Percentiles rank a stretch among this genome's conserved stretches.
Conservation (phyloP, 108 stramenopile species). For the Cyclotella cryptica region DNA sequence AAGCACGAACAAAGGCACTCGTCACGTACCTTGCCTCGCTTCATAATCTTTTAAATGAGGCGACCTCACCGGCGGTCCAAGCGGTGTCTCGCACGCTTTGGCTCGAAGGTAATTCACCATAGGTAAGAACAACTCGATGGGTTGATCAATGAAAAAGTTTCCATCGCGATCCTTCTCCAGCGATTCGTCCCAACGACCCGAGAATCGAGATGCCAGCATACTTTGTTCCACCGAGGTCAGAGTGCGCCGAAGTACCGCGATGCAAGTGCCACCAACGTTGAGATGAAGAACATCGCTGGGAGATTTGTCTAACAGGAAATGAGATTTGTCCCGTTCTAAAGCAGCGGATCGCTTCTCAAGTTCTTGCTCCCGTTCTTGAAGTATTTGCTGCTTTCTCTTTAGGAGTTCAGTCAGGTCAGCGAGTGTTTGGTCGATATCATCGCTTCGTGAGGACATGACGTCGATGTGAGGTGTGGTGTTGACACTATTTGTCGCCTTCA, state of each 20-base stretch:
- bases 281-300: conserved; percentile 52
- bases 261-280: conserved; percentile 54
- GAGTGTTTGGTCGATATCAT: conserved; percentile 33
- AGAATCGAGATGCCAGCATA: conserved; percentile 64
- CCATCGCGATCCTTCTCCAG: conserved; percentile 59
- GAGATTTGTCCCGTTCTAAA: conserved; percentile 16
- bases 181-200: conserved; percentile 61
- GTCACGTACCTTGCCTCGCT: neutral
- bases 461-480: no score
- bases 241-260: conserved; percentile 57
- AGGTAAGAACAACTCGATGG: conserved; percentile 44
- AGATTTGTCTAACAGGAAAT: conserved; percentile 24
- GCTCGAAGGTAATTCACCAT: conserved; percentile 55
- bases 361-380: conserved; percentile 27
- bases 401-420: conserved; percentile 27
- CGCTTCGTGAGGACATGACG: conserved; percentile 1
- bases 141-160: conserved; percentile 66
- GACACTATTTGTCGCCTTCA: no score
- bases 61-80: conserved; percentile 31
- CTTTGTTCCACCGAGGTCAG: conserved; percentile 51
- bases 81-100: conserved; percentile 27
- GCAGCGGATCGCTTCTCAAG: conserved; percentile 7
- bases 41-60: conserved; percentile 28
- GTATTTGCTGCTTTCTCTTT: conserved; percentile 28
- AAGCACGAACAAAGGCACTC: no score